Conservation (phyloP, 495 filamentous ascomycete species). For the Aspergillus campestris region DNA sequence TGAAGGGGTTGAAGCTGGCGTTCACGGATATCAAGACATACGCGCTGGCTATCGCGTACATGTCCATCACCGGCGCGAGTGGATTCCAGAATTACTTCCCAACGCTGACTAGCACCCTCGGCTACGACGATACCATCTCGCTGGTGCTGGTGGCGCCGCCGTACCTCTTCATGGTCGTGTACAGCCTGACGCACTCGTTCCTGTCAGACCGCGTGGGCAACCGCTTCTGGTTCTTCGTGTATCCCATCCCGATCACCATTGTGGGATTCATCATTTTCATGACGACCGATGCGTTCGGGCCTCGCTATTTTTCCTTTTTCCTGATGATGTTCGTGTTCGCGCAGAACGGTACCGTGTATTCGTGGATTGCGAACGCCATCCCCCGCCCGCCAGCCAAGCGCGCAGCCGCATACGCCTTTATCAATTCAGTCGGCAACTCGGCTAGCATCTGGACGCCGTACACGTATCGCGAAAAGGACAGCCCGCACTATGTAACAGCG, state of each 20-base stretch:
- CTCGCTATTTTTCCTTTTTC: constrained; percentile 47
- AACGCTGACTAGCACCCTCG: constrained; percentile 36
- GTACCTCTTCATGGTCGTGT: constrained; percentile 48
- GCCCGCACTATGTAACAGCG: constrained; percentile 35
- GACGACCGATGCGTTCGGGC: constrained; percentile 36
- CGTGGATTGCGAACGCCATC: constrained; percentile 46
- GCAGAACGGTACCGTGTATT: constrained; percentile 44
- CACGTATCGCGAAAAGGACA: constrained; percentile 33
- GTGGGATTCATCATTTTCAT: constrained; percentile 45
- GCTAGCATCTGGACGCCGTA: constrained; percentile 49
- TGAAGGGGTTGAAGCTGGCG: constrained; percentile 42
- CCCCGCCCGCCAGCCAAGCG: constrained; percentile 47
- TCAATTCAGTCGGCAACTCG: constrained; percentile 46
- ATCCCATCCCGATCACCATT: constrained; percentile 42
- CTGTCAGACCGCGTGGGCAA: constrained; percentile 35
- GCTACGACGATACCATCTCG: constrained; percentile 31
- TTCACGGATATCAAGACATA: constrained; percentile 47
- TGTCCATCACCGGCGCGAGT: constrained; percentile 41
- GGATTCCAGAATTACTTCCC: constrained; percentile 53
- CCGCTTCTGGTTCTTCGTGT: constrained; percentile 46
- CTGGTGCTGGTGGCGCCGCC: constrained; percentile 46
- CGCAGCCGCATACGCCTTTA: constrained; percentile 46
- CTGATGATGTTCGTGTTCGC: constrained; percentile 48
- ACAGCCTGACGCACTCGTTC: constrained; percentile 36
- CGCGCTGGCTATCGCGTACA: constrained; percentile 40